These are phyloP conservation scores for Russula virescens DNA, from an alignment of 768 basidiomycete genomes.

Conservation along the genomic window DNA sequence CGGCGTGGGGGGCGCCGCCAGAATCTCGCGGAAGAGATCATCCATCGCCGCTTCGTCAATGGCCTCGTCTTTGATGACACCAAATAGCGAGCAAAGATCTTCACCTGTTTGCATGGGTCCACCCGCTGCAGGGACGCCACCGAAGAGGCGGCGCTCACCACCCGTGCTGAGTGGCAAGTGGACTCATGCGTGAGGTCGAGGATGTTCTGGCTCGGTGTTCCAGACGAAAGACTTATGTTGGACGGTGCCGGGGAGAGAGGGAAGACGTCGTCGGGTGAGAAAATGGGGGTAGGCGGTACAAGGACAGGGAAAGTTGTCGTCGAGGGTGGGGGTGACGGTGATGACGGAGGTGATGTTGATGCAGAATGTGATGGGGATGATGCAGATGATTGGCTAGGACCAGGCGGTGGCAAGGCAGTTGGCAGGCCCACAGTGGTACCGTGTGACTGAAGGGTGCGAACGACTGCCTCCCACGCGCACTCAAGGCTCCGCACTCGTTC, in stretches of 20 bases:
- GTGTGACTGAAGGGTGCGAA: slow-evolving; percentile 67
- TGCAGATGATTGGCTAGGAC: slow-evolving; percentile 15
- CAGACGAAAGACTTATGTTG: slow-evolving; percentile 26
- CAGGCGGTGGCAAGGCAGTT: slow-evolving; percentile 25
- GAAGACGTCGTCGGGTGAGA: slow-evolving; percentile 31
- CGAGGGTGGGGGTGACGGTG: slow-evolving; percentile 29
- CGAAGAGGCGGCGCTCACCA: slow-evolving; percentile 70
- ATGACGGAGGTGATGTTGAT: slow-evolving; percentile 13
- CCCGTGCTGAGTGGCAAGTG: slow-evolving; percentile 99
- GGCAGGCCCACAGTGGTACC: slow-evolving; percentile 49
- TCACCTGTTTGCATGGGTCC: slow-evolving; percentile 39
- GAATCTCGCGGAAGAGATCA: slow-evolving; percentile 62
- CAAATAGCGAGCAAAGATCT: slow-evolving; percentile 7
- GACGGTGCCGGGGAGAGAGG: slow-evolving; percentile 34
- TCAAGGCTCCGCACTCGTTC: slow-evolving; percentile 76
- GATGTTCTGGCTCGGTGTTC: slow-evolving; percentile 31
- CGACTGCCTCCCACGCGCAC: slow-evolving; percentile 73
- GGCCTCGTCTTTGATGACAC: slow-evolving; percentile 27
- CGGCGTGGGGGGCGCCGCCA: slow-evolving; percentile 43
- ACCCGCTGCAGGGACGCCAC: slow-evolving; percentile 93
- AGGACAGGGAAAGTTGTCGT: slow-evolving; percentile 31
- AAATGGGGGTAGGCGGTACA: slow-evolving; percentile 33
- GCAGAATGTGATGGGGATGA: slow-evolving; percentile 18
- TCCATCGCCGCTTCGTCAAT: slow-evolving; percentile 64
- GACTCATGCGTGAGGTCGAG: slow-evolving; percentile 42